Conservation (phyloP, 345 rosid genomes). For the Euphorbia tirucalli region DNA sequence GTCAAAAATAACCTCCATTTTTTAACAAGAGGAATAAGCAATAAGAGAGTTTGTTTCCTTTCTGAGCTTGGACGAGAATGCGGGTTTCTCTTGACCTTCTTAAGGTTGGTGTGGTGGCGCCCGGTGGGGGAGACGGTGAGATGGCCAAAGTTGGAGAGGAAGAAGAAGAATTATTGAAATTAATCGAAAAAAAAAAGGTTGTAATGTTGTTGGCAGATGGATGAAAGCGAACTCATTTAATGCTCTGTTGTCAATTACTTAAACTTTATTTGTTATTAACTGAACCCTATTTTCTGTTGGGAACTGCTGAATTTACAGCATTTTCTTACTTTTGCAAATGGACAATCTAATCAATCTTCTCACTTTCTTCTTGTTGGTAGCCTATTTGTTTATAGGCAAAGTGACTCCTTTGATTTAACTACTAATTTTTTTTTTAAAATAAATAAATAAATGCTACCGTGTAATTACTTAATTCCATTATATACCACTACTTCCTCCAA, state of each 20-base stretch:
- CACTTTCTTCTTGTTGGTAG: no score
- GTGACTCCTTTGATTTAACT: no score
- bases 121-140: background rate
- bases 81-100: background rate
- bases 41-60: background rate
- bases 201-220: slow-evolving; percentile 11
- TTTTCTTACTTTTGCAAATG: no score
- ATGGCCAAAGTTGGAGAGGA: background rate
- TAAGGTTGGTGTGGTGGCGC: background rate
- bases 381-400: no score
- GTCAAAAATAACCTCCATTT: slow-evolving; percentile 15
- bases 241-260: background rate
- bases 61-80: background rate
- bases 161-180: background rate
- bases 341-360: no score
- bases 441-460: no score
- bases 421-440: no score
- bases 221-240: slow-evolving; percentile 2
- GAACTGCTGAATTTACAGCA: background rate
- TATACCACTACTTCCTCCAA: no score
- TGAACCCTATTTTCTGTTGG: background rate
- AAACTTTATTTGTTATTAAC: background rate
- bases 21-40: background rate
- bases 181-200: background rate
- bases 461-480: no score